Evolutionary conservation across 1,139 yeast species (phyloP).

Genomic region (Yamadazyma dushanensis): DNA sequence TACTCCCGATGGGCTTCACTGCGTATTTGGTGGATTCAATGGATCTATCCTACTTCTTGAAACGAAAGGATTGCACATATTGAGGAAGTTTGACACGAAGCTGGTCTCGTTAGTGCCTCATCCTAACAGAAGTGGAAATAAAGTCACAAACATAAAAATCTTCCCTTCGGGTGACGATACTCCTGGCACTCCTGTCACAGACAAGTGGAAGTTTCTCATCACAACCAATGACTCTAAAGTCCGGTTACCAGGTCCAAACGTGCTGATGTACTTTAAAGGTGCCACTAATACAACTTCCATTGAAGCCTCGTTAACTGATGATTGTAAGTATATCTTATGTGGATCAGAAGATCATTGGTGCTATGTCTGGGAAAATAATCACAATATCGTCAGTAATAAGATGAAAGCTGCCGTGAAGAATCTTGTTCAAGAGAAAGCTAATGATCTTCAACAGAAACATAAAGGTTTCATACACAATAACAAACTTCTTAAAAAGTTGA

Average conservation of each 20-base stretch:
- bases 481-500: slow-evolving; percentile 30
- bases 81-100: slow-evolving; percentile 55
- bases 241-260: slow-evolving; percentile 62
- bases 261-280: slow-evolving; percentile 75
- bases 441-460: slow-evolving; percentile 34
- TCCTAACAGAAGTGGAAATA: slow-evolving; percentile 33
- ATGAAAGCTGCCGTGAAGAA: slow-evolving; percentile 36
- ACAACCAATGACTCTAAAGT: slow-evolving; percentile 83
- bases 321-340: slow-evolving; percentile 48
- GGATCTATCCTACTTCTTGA: slow-evolving; percentile 67
- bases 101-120: slow-evolving; percentile 26
- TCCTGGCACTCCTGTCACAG: slow-evolving; percentile 11
- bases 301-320: slow-evolving; percentile 63
- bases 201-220: slow-evolving; percentile 45
- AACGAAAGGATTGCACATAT: slow-evolving; percentile 61
- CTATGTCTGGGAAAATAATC: slow-evolving; percentile 65
- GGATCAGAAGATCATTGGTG: slow-evolving; percentile 74
- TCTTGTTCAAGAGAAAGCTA: slow-evolving; percentile 35
- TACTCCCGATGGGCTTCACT: slow-evolving; percentile 65
- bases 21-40: slow-evolving; percentile 79
- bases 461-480: slow-evolving; percentile 32
- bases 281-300: slow-evolving; percentile 69
- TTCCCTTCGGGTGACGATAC: slow-evolving; percentile 22
- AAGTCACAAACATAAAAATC: slow-evolving; percentile 42
- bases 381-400: slow-evolving; percentile 40